Base-by-base conservation (phyloP, 2,329 filamentous ascomycete species). In the Ceratocystis huliohia region DNA sequence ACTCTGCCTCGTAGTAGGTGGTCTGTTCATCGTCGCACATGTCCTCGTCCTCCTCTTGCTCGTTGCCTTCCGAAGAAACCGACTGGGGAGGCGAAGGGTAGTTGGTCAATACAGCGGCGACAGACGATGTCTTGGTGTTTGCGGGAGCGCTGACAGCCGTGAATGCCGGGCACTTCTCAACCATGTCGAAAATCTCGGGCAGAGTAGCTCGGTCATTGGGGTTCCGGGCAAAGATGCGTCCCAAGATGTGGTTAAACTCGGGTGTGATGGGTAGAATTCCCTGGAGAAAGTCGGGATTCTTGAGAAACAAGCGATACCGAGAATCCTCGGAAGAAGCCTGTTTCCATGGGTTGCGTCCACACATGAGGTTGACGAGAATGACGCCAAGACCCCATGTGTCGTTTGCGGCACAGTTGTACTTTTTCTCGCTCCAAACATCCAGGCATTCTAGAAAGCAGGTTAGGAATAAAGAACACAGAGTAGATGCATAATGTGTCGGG, bases 381-480 rank as follows among this genome's bases (percentile, higher is more conserved):
- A 99, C 93, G 71, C 94, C 94, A n/a, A 99, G 83, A 73, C 89
- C 93, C 94, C 94, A 99, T 72, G 97, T 86, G 76, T 99, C 94
- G 78, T 97, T 99, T 67, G 93, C 89, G 64, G 90, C 91, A 70
- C 92, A 96, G 71, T 87, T 87, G 77, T 99, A 99, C 84, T 46
- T 93, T 37, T 88, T 76, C 83, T 85, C 73, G 79, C 87, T 77
- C 67, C 87, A 82, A 72, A 91, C 89, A 76, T 96, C 83, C 73
- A 87, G 85, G 75, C 94, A 99, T 84, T 99, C 94, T 96, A 76
- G 65, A 70, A 64, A 45, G 70, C 66, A 69, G 69, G 68, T 66
- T 70, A 69, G 71, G 71, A 72, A 67, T 68, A 57, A 70, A 63
- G 64, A 70, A 65, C 73, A 74, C 69, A 73, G 70, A 17, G 13